These are phyloP conservation scores for Kwoniella bestiolae DNA, from an alignment of 768 basidiomycete species.

Conservation along the genomic window DNA sequence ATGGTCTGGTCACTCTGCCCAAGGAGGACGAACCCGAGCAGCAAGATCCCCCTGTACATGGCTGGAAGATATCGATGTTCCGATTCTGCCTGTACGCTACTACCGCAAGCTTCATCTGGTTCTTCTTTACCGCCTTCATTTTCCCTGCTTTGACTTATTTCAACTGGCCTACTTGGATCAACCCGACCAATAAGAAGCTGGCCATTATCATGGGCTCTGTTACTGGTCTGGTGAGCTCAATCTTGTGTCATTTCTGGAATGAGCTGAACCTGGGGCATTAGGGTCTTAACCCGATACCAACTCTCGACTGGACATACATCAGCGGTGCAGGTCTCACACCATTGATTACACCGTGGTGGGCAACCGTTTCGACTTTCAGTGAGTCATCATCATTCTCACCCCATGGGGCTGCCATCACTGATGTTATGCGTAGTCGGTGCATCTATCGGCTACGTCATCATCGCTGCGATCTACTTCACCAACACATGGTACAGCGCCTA, in stretches of 20 bases:
- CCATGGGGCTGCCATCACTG: too few relatives aligned
- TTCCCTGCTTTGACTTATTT: conserved; percentile 83
- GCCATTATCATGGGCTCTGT: conserved; percentile 48
- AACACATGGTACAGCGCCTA: conserved; percentile 41
- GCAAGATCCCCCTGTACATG: conserved; percentile 13
- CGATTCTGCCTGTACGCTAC: conserved; percentile 73
- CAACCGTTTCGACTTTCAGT: conserved; percentile 12
- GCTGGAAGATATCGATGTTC: conserved; percentile 22
- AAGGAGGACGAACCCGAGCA: not conserved
- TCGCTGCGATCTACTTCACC: conserved; percentile 19
- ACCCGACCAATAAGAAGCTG: conserved; percentile 55
- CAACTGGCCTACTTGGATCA: conserved; percentile 87
- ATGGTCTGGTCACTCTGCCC: conserved; percentile 12
- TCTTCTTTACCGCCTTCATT: conserved; percentile 88
- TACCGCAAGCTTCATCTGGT: conserved; percentile 72
- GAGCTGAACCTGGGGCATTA: not conserved
- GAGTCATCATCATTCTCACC: too few relatives aligned
- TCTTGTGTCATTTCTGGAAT: conserved; percentile 5
- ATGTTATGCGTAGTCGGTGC: conserved; percentile 8
- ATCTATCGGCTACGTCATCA: conserved; percentile 7
- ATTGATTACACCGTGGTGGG: conserved; percentile 23
- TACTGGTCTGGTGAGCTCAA: conserved; percentile 51
- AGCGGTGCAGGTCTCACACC: conserved; percentile 25
- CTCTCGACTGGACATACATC: conserved; percentile 59
- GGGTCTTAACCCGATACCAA: conserved; percentile 57